phyloP scores from a whole-genome alignment of 1,139 yeast species.

The Casaregolazyma lundiana region DNA sequence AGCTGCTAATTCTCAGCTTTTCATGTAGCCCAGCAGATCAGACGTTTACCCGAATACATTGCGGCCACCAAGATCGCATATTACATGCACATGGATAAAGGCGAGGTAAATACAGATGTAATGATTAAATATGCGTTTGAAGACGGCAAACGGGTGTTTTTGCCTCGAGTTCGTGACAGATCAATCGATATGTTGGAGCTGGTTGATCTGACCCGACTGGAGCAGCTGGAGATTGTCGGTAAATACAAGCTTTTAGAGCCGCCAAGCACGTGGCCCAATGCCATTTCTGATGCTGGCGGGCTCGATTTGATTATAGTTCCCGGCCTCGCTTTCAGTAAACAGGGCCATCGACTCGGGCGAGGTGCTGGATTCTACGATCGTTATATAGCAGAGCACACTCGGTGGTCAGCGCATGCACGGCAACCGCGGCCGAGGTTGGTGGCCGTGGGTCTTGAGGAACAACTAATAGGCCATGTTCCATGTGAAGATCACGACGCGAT shows the following conservation, averaged over 20 bases:
- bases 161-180: slow-evolving; percentile 32
- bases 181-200: slow-evolving; percentile 46
- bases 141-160: slow-evolving; percentile 36
- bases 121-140: slow-evolving; percentile 49
- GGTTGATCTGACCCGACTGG: slow-evolving; percentile 40
- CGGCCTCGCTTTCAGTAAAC: slow-evolving; percentile 69
- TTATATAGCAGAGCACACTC: slow-evolving; percentile 52
- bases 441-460: slow-evolving; percentile 70
- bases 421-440: slow-evolving; percentile 35
- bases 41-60: slow-evolving; percentile 38
- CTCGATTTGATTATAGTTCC: slow-evolving; percentile 77
- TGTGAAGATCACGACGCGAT: slow-evolving; percentile 64
- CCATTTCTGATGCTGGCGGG: slow-evolving; percentile 35
- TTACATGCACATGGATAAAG: slow-evolving; percentile 61
- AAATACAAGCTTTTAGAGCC: slow-evolving; percentile 71
- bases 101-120: slow-evolving; percentile 54
- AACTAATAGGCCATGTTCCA: slow-evolving; percentile 58
- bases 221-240: slow-evolving; percentile 58
- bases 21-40: slow-evolving; percentile 33
- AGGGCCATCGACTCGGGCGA: slow-evolving; percentile 70
- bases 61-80: slow-evolving; percentile 50
- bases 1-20: slow-evolving; percentile 24
- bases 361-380: slow-evolving; percentile 94
- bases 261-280: slow-evolving; percentile 20
- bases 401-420: slow-evolving; percentile 26